Percentiles rank a stretch among this genome's conserved stretches.
phyloP scores from a whole-genome alignment of 192 early-diverging fungal species.

The Linnemannia zychae region DNA sequence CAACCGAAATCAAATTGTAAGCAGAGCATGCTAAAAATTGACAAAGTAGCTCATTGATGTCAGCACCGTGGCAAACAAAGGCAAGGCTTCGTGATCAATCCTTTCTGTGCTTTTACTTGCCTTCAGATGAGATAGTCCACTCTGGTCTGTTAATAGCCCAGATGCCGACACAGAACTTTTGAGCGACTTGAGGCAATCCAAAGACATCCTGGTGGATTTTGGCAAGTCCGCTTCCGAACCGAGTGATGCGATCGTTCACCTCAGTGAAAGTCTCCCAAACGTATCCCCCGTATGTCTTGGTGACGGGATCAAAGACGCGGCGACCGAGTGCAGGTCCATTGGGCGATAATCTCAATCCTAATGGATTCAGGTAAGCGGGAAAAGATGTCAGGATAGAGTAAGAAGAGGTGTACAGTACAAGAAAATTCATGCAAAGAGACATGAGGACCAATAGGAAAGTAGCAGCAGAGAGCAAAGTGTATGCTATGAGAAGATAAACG shows the following conservation, averaged over 20 bases:
- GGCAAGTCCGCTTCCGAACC: slow-evolving; percentile 80
- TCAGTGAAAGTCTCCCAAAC: slow-evolving; percentile 80
- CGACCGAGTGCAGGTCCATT: slow-evolving; percentile 72
- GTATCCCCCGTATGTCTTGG: slow-evolving; percentile 72
- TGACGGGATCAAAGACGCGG: slow-evolving; percentile 66
- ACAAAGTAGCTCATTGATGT: background rate
- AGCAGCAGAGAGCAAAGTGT: too few species aligned
- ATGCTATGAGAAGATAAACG: too few species aligned
- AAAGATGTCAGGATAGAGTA: too few species aligned
- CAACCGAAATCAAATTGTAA: slow-evolving; percentile 77
- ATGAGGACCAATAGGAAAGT: background rate
- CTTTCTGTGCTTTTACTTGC: background rate
- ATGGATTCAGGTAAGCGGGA: too few species aligned
- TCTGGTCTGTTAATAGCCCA: slow-evolving; percentile 84
- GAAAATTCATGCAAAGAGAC: too few species aligned
- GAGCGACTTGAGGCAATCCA: slow-evolving; percentile 14
- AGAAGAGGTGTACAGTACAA: too few species aligned
- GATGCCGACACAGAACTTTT: slow-evolving; percentile 70
- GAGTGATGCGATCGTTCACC: slow-evolving; percentile 68
- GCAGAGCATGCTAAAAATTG: slow-evolving; percentile 62
- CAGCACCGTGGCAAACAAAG: background rate
- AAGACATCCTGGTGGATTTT: slow-evolving; percentile 56
- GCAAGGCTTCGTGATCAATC: background rate
- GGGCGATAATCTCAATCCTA: slow-evolving; percentile 63
- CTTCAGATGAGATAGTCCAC: slow-evolving; percentile 79